Conservation (phyloP, 805 yeast genomes). For the Sporopachydermia lactativora region DNA sequence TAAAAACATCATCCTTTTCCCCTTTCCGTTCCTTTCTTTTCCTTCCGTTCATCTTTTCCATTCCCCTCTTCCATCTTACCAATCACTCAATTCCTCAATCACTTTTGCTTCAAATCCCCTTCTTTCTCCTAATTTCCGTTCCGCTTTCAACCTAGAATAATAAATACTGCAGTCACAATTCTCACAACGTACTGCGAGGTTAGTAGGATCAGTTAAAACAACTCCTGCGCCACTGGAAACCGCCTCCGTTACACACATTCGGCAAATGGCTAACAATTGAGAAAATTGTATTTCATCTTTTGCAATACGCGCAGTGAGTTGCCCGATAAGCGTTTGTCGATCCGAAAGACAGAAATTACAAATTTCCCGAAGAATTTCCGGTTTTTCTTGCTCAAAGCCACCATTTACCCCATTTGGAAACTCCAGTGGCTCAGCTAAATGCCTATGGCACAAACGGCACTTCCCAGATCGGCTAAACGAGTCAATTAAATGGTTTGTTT, state of each 20-base stretch:
- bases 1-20: too few species aligned
- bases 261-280: background rate
- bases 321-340: background rate
- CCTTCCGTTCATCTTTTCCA: too few species aligned
- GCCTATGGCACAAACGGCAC: background rate
- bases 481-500: background rate
- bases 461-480: background rate
- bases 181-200: constrained; percentile 28
- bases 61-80: too few species aligned
- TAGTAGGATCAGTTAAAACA: constrained; percentile 11
- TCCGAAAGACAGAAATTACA: background rate
- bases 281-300: background rate
- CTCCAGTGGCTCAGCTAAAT: background rate
- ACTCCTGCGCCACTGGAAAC: background rate
- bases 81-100: background rate
- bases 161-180: constrained; percentile 56
- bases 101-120: constrained; percentile 4
- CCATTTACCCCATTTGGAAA: background rate
- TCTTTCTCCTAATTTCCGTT: constrained; percentile 15
- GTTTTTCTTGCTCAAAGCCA: background rate
- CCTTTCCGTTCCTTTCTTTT: too few species aligned
- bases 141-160: constrained; percentile 35
- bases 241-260: background rate
- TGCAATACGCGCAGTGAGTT: background rate
- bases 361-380: background rate